These are phyloP conservation scores for Prunus fruticosa DNA, from an alignment of 306 rosid species.

Conservation along the genomic window DNA sequence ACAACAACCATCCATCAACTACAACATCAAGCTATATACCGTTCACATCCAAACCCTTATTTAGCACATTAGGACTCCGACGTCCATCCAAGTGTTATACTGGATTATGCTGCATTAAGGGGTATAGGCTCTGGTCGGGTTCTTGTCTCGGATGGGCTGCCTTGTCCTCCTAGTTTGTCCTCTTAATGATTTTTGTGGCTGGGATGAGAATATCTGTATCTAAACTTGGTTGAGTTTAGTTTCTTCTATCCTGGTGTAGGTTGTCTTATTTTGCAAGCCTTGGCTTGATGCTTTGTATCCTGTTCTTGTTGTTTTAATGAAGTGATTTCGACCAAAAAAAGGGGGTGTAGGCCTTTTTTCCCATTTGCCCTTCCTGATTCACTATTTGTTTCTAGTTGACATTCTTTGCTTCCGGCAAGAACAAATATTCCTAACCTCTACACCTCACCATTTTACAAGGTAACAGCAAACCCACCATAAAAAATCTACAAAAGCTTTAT, in stretches of 20 bases:
- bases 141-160: too few relatives aligned
- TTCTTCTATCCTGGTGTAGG: too few relatives aligned
- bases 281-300: too few relatives aligned
- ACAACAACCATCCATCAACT: neutral
- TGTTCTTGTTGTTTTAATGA: too few relatives aligned
- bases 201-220: too few relatives aligned
- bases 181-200: too few relatives aligned
- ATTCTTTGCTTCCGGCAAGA: neutral
- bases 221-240: too few relatives aligned
- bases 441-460: neutral
- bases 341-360: neutral
- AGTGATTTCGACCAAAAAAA: neutral
- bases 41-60: neutral
- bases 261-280: too few relatives aligned
- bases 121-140: too few relatives aligned
- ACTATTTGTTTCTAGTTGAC: neutral
- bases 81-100: neutral
- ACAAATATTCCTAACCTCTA: neutral
- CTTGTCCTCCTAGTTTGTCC: too few relatives aligned
- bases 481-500: slow-evolving; percentile 2
- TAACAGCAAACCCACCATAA: neutral
- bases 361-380: slow-evolving; percentile 1
- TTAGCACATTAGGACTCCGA: neutral
- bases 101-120: neutral
- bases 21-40: neutral